phyloP scores from a whole-genome alignment of 73 alveolate species.

The Symbiodinium pilosum region DNA sequence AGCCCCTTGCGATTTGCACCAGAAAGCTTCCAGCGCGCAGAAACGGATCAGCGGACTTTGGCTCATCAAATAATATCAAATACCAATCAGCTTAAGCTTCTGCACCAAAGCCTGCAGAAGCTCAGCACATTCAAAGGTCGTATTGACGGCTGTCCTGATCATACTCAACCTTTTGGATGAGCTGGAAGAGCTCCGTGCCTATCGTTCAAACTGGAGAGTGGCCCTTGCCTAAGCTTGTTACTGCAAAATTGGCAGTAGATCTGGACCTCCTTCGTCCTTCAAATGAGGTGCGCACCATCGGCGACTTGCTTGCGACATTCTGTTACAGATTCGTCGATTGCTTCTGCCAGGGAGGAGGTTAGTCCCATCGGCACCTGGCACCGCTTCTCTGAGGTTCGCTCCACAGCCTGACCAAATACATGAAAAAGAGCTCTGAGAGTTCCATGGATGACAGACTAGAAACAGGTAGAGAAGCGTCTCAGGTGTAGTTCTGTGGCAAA shows the following conservation, averaged over 20 bases:
- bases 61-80: no score
- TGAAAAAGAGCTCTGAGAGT: neutral
- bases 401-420: constrained; percentile 29
- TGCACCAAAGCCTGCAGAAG: neutral
- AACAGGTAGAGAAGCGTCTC: no score
- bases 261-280: no score
- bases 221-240: constrained; percentile 5
- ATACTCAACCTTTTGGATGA: constrained; percentile 54
- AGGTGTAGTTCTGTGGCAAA: no score
- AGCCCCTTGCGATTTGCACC: no score
- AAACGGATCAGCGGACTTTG: no score
- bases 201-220: constrained; percentile 45
- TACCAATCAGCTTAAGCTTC: neutral
- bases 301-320: neutral
- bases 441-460: neutral
- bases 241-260: no score
- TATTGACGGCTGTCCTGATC: constrained; percentile 28
- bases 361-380: no score
- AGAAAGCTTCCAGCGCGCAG: no score
- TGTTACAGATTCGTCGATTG: no score
- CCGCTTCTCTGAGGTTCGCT: constrained; percentile 7
- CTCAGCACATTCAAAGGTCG: neutral
- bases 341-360: no score
- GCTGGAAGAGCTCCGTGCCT: constrained; percentile 23
- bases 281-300: constrained; percentile 40